Percentiles rank a stretch among this genome's conserved stretches.
phyloP scores from a whole-genome alignment of 2,329 filamentous ascomycete species.

The Xylaria digitata region DNA sequence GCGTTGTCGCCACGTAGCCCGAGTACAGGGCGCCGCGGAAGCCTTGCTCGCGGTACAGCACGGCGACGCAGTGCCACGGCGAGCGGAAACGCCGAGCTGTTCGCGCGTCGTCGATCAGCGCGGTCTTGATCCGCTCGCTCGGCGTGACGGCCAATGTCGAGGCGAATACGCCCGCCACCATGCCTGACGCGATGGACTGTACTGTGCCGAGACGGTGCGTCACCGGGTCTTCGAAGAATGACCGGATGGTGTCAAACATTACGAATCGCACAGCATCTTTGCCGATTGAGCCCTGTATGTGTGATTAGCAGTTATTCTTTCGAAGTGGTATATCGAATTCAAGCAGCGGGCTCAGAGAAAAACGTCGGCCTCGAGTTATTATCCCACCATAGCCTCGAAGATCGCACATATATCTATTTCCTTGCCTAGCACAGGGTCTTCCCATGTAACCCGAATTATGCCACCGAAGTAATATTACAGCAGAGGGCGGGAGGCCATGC shows the following conservation, averaged over 20 bases:
- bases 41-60: conserved; percentile 64
- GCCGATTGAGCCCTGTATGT: conserved; percentile 61
- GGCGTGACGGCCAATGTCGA: conserved; percentile 70
- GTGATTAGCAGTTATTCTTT: conserved; percentile 3
- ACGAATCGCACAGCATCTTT: conserved; percentile 73
- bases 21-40: conserved; percentile 64
- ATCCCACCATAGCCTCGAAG: no score
- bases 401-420: not conserved
- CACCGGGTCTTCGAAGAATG: conserved; percentile 60
- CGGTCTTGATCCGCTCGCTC: conserved; percentile 72
- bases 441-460: not conserved
- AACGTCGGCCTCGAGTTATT: not conserved
- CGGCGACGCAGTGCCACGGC: conserved; percentile 61
- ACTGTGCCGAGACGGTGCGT: conserved; percentile 65
- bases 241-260: conserved; percentile 71
- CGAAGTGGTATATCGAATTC: no score
- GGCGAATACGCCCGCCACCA: conserved; percentile 68
- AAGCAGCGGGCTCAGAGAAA: not conserved
- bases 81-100: conserved; percentile 56
- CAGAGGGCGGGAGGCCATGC: no score
- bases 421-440: not conserved
- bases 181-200: conserved; percentile 67
- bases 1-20: conserved; percentile 68
- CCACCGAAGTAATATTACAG: not conserved
- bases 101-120: conserved; percentile 68